Conservation (phyloP, 441 rosid species). For the Croton setiger region DNA sequence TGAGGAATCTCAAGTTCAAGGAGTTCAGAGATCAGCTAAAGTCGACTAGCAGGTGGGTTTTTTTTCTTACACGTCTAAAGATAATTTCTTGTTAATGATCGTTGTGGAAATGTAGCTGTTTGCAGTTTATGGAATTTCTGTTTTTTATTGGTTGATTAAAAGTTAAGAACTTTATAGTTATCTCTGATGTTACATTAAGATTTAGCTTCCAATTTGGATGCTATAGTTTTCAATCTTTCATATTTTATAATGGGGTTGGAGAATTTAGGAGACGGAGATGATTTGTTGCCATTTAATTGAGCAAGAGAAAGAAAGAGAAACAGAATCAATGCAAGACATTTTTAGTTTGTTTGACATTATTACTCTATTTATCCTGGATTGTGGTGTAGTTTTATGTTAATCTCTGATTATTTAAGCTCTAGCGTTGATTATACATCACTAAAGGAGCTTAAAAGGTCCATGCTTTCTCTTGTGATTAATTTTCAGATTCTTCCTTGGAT, state of each 20-base stretch:
- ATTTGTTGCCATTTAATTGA: too few species aligned
- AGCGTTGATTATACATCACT: neutral
- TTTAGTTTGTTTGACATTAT: too few species aligned
- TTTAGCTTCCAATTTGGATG: neutral
- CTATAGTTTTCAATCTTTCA: neutral
- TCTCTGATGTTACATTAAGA: neutral
- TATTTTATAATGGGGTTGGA: too few species aligned
- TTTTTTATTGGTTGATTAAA: neutral
- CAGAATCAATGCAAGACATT: too few species aligned
- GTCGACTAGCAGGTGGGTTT: conserved; percentile 59
- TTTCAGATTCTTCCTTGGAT: conserved; percentile 85
- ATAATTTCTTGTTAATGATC: too few species aligned
- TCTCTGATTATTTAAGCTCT: neutral
- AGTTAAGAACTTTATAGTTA: neutral
- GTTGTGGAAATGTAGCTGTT: too few species aligned
- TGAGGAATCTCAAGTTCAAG: conserved; percentile 94
- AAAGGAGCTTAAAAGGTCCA: neutral
- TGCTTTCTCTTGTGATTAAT: neutral
- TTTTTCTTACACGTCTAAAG: too few species aligned
- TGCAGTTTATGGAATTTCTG: too few species aligned
- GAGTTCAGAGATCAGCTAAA: conserved; percentile 91
- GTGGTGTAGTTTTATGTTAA: too few species aligned
- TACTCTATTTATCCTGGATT: too few species aligned
- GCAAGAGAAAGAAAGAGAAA: too few species aligned
- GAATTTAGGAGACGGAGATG: too few species aligned